Evolutionary conservation across 768 basidiomycete genomes (phyloP).

Genomic region (Suillus paluster): DNA sequence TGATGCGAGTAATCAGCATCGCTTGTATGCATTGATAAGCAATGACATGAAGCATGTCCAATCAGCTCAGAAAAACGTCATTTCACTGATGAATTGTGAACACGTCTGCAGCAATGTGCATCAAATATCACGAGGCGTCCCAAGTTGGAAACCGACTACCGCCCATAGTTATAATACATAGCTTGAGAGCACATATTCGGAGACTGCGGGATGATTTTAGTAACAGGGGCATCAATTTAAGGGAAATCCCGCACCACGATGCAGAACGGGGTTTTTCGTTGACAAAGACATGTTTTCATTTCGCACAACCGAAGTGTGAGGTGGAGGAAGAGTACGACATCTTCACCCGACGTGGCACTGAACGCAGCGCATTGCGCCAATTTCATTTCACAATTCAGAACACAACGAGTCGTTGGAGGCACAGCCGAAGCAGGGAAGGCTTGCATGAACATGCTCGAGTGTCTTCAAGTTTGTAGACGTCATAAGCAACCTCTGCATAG

Average conservation of each 20-base stretch:
- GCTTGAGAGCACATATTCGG: not conserved
- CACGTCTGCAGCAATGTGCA: not conserved
- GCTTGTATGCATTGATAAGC: not conserved
- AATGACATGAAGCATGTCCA: not conserved
- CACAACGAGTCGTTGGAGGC: not conserved
- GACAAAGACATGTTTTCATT: constrained; percentile 5
- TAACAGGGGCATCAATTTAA: not conserved
- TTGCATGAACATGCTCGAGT: not conserved
- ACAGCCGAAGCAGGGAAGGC: not conserved
- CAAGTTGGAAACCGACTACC: not conserved
- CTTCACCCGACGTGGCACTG: constrained; percentile 4
- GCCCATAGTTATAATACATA: not conserved
- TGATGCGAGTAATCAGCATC: not conserved
- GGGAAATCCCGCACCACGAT: constrained; percentile 2
- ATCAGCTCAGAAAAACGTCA: not conserved
- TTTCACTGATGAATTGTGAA: not conserved
- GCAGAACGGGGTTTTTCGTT: not conserved
- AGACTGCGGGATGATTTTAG: not conserved
- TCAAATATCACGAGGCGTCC: not conserved
- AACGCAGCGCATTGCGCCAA: not conserved
- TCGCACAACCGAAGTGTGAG: not conserved
- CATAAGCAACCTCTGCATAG: constrained; percentile 62
- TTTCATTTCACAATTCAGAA: not conserved
- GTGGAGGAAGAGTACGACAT: not conserved
- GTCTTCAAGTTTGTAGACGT: constrained; percentile 55